Evolutionary conservation across 106 monocot species (phyloP).

Genomic region (Acorus calamus): DNA sequence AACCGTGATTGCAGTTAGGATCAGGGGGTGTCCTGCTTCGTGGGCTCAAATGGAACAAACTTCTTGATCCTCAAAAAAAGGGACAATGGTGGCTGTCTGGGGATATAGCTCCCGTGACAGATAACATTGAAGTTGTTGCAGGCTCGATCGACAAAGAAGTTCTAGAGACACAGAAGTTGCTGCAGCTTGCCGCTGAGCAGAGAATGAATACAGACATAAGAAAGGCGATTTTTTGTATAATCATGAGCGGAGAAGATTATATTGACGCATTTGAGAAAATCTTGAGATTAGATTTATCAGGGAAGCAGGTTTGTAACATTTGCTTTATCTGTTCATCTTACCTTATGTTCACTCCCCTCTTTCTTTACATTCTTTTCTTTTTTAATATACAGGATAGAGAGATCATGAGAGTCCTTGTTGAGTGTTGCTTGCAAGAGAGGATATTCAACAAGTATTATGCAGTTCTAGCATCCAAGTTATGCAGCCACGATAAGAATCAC

Average conservation of each 20-base stretch:
- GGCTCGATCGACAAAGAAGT: conserved; percentile 46
- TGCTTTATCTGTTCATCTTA: neutral
- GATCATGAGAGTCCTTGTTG: conserved; percentile 84
- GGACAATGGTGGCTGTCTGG: conserved; percentile 94
- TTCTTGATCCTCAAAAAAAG: conserved; percentile 88
- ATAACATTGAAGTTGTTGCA: conserved; percentile 53
- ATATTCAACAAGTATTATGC: conserved; percentile 88
- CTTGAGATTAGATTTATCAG: conserved; percentile 64
- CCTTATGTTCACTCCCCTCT: neutral
- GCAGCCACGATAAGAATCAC: conserved; percentile 84
- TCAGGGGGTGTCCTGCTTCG: conserved; percentile 67
- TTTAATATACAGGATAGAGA: conserved; percentile 64
- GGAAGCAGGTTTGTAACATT: conserved; percentile 58
- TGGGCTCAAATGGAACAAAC: conserved; percentile 72
- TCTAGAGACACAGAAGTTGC: conserved; percentile 58
- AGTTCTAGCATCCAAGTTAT: conserved; percentile 84
- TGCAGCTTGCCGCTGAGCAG: conserved; percentile 78
- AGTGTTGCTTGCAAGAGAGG: conserved; percentile 94
- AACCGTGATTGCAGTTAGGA: conserved; percentile 39
- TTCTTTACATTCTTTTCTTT: neutral
- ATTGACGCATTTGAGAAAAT: conserved; percentile 96
- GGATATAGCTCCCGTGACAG: conserved; percentile 22
- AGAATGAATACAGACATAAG: conserved; percentile 91
- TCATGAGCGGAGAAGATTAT: conserved; percentile 94
- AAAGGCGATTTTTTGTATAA: conserved; percentile 87